phyloP scores from a whole-genome alignment of 2,329 filamentous ascomycete genomes.

The Fusarium decemcellulare region DNA sequence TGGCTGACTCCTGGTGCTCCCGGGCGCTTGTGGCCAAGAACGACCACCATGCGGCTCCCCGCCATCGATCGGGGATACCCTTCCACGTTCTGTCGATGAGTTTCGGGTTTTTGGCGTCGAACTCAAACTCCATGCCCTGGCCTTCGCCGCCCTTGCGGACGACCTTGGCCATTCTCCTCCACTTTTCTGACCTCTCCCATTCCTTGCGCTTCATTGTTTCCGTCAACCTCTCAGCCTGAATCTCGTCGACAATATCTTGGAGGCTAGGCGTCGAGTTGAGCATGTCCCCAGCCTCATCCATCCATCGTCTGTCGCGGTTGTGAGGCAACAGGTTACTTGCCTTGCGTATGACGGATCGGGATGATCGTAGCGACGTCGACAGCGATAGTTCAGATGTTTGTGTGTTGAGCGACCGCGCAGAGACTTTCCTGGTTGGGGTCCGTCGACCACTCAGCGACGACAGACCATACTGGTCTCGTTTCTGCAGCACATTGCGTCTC shows the following conservation, averaged over 20 bases:
- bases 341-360: constrained; percentile 68
- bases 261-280: constrained; percentile 71
- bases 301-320: constrained; percentile 72
- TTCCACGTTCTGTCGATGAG: constrained; percentile 96
- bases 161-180: constrained; percentile 76
- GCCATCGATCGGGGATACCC: constrained; percentile 96
- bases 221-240: constrained; percentile 64
- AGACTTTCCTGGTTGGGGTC: constrained; percentile 68
- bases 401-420: constrained; percentile 71
- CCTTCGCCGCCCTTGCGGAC: constrained; percentile 64
- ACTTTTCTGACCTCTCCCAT: constrained; percentile 74
- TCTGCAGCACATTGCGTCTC: constrained; percentile 60
- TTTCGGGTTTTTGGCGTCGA: constrained; percentile 87
- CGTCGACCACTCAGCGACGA: constrained; percentile 57
- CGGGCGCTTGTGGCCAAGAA: constrained; percentile 87
- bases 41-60: constrained; percentile 92
- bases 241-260: constrained; percentile 69
- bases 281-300: constrained; percentile 78
- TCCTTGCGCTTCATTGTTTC: constrained; percentile 75
- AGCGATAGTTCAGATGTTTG: constrained; percentile 67
- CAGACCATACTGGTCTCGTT: constrained; percentile 54
- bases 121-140: constrained; percentile 75
- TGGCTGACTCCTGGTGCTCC: constrained; percentile 69
- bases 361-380: constrained; percentile 64
- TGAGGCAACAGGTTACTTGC: constrained; percentile 72